Evolutionary conservation across 1,284 basidiomycete species (phyloP).

Genomic region (Fomitopsis pinicola): DNA sequence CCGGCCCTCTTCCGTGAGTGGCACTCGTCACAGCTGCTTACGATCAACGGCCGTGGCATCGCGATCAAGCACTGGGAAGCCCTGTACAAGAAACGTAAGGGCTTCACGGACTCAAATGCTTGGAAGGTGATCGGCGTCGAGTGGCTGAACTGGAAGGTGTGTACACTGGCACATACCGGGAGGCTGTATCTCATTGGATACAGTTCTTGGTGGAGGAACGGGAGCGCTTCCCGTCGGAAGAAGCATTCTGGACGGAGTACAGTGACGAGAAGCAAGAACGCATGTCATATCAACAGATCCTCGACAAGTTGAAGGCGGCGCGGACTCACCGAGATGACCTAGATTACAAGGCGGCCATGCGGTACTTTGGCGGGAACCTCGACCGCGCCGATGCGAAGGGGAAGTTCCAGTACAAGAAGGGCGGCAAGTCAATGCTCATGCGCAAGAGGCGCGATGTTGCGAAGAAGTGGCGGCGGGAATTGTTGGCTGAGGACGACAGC

Average conservation of each 20-base stretch:
- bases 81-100: constrained; percentile 15
- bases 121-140: constrained; percentile 12
- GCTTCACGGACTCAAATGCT: constrained; percentile 3
- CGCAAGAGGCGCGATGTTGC: background rate
- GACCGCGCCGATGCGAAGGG: constrained; percentile 1
- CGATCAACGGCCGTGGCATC: constrained; percentile 16
- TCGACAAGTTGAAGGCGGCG: constrained; percentile 1
- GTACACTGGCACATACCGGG: background rate
- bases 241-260: constrained; percentile 15
- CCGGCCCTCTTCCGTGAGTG: constrained; percentile 17
- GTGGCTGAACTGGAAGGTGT: constrained; percentile 23
- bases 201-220: constrained; percentile 18
- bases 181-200: background rate
- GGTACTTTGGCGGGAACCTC: constrained; percentile 10
- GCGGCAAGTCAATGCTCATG: background rate
- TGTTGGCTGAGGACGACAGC: background rate
- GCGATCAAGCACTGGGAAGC: constrained; percentile 17
- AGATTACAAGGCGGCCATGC: constrained; percentile 6
- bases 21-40: constrained; percentile 15
- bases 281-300: constrained; percentile 6
- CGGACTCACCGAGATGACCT: background rate
- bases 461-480: background rate
- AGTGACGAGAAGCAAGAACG: constrained; percentile 4
- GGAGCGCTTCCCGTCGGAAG: constrained; percentile 9
- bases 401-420: constrained; percentile 12